A percentile compares a stretch with the other conserved stretches of the same genome.
phyloP scores from a whole-genome alignment of 495 filamentous ascomycete genomes.

The Hyaloscypha bicolor region DNA sequence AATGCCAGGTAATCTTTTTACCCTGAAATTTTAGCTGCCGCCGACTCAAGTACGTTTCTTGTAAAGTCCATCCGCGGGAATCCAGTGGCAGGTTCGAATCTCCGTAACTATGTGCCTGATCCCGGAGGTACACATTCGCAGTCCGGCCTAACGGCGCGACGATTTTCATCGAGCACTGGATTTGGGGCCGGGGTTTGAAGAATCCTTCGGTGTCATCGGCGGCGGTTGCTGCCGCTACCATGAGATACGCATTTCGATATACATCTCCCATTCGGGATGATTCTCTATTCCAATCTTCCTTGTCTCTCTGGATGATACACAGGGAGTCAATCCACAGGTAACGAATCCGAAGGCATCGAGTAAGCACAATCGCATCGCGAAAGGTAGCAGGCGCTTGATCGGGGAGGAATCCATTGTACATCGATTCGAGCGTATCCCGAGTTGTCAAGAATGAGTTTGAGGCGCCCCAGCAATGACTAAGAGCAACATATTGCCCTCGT shows the following conservation, averaged over 20 bases:
- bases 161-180: too few relatives aligned
- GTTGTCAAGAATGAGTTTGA: neutral
- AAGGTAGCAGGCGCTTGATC: constrained; percentile 19
- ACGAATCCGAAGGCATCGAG: constrained; percentile 9
- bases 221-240: constrained; percentile 11
- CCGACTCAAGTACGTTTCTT: constrained; percentile 10
- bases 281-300: constrained; percentile 24
- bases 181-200: neutral
- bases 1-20: neutral
- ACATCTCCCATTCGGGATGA: constrained; percentile 19
- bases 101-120: too few relatives aligned
- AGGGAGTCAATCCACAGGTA: constrained; percentile 30
- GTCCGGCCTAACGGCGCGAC: too few relatives aligned
- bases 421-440: neutral
- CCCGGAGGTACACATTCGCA: too few relatives aligned
- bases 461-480: constrained; percentile 22
- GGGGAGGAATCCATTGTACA: neutral
- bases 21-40: constrained; percentile 4
- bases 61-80: constrained; percentile 16
- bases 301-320: constrained; percentile 22
- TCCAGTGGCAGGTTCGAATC: constrained; percentile 11
- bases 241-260: constrained; percentile 17
- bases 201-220: neutral
- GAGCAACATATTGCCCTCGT: constrained; percentile 5
- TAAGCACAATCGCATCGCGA: constrained; percentile 22